Evolutionary conservation across 2,329 filamentous ascomycete species (phyloP), one percentile per base, ranked within the genome.

Genomic region (Eutypella sp.): DNA sequence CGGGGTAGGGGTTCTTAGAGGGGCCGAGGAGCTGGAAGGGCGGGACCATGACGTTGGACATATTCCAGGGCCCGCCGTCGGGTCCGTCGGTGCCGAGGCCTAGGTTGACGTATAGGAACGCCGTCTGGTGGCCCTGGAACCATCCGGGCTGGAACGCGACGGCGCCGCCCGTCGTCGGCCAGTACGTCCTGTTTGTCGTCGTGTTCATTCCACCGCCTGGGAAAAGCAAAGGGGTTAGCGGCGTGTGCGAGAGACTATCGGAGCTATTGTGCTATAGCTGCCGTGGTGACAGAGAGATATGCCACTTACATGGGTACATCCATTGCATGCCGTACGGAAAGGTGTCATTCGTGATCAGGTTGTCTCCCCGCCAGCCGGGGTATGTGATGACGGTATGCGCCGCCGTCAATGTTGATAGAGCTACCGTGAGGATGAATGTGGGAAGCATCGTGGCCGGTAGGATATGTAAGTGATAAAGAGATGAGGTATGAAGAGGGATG

Each of bases 271-370:
- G 29, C 25, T 7, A 13, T 29, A 7, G 25, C 13, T 29, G 25
- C 25, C 13, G 7, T 29, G 25, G 29, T 47, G 40, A 42, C 43
- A 20, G 16, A 73, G 16, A 11, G 33, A 44, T 22, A 23, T 43
- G 19, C 18, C 18, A 40, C 88, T 71, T 74, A 96, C 90, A 96
- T 67, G 91, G 90, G 73, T 95, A 96, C 65, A 84, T 82, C 90
- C 90, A 96, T 72, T 95, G 87, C 87, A 93, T 92, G 69, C 90
- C 91, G 56, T 87, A 95, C 2, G 90, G 90, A 57, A 81, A 93
- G 1, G 78, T 82, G 2, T 80, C 81, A 64, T 89, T 95, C 37
- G 84, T 86, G 61, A 85, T 78, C 51, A 95, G 79, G 64, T 89
- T 95, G 72, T 95, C 84, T 53, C 89, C 90, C 77, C 90, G 73